Base-by-base conservation (phyloP, 306 rosid species). In the Parietaria judaica region DNA sequence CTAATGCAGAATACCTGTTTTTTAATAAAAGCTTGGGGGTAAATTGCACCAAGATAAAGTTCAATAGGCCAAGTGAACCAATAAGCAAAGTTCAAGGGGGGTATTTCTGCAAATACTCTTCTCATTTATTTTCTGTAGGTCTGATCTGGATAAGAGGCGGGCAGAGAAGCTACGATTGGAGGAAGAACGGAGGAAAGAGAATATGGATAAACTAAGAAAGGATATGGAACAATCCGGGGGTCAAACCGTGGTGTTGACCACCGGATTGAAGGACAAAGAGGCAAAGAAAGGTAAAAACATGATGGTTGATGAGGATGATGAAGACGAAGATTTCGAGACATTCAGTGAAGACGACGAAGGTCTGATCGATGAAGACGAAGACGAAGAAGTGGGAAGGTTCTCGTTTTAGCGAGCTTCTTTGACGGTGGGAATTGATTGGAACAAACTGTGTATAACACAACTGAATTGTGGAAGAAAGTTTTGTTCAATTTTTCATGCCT, bases 131-230 rank as follows among this genome's bases (percentile, higher is more conserved):
- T 41, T 69, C 46, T 70, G 54, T 46, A 88, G 96, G 82, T 79
- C 77, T 64, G 98, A 85, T 72, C 88, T 88, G 57, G 96, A 91
- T 67, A 80, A 88, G 76, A 85, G 96, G 69, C 64, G 78, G 39
- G 86, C 72, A 7, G 95, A 91, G 73, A 91, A 83, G 81, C 73
- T 71, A 16, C 89, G 82, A 7, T 72, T 91, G 69, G 95, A 91
- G 78, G 96, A 83, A 79, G 87, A 88, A 8, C 80, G 81, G 16
- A 73, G 76, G 82, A 84, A 54, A 81, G 88, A 80, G 56, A 83
- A 66, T 84, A 77, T 89, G 89, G 89, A 80, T 54, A 82, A 72
- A 65, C 66, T 89, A 75, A 78, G 84, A 72, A 86, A 65, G 70
- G 95, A 89, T 68, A 84, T 86, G 92, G 86, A 80, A 70, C 77